These are phyloP conservation scores for Limonium bicolor DNA, from an alignment of 148 eudicot genomes.

Conservation along the genomic window DNA sequence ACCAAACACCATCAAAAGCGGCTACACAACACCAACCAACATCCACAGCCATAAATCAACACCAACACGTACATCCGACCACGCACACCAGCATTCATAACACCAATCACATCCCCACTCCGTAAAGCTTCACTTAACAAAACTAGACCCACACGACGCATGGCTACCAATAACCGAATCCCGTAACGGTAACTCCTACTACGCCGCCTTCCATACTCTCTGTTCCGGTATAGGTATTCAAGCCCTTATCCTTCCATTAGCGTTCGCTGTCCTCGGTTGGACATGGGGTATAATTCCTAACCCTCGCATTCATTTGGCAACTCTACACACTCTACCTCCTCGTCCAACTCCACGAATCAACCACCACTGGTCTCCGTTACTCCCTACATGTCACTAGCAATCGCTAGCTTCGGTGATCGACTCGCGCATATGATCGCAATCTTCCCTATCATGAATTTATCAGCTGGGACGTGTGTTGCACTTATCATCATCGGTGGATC, in stretches of 20 bases:
- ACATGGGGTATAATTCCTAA: slow-evolving; percentile 70
- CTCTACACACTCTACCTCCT: slow-evolving; percentile 77
- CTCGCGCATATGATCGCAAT: slow-evolving; percentile 16
- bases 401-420: slow-evolving; percentile 68
- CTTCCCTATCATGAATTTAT: slow-evolving; percentile 25
- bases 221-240: slow-evolving; percentile 66
- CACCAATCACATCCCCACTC: slow-evolving; percentile 46
- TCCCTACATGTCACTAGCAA: slow-evolving; percentile 51
- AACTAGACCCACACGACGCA: slow-evolving; percentile 77
- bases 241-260: slow-evolving; percentile 68
- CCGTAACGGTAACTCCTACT: slow-evolving; percentile 57
- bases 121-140: slow-evolving; percentile 59
- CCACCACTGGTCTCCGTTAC: slow-evolving; percentile 57
- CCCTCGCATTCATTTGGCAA: slow-evolving; percentile 71
- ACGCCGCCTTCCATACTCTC: slow-evolving; percentile 60
- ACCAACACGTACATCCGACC: slow-evolving; percentile 28
- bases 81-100: slow-evolving; percentile 26
- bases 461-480: slow-evolving; percentile 24
- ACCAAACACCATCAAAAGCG: slow-evolving; percentile 18
- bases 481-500: slow-evolving; percentile 27
- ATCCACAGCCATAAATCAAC: no score
- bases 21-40: no score
- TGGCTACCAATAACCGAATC: slow-evolving; percentile 88
- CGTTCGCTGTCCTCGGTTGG: slow-evolving; percentile 87
- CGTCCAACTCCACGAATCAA: slow-evolving; percentile 81